Percentiles rank a stretch among this genome's conserved stretches.
phyloP scores from a whole-genome alignment of 164 flowering plant species.

The Piper betle region DNA sequence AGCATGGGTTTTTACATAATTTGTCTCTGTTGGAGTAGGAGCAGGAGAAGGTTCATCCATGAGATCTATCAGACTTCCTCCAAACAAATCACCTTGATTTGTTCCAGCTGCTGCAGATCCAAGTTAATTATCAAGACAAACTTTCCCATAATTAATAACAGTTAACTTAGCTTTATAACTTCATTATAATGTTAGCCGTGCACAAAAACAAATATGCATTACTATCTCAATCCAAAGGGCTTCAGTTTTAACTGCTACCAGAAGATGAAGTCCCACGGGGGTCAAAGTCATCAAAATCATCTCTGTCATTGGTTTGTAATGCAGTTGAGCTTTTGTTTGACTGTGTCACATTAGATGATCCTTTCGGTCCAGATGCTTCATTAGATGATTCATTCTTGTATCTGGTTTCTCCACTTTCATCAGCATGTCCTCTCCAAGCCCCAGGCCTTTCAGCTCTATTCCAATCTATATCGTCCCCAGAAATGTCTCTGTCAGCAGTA shows the following conservation, averaged over 20 bases:
- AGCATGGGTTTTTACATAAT: constrained; percentile 14
- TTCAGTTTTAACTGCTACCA: constrained; percentile 48
- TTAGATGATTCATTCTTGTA: constrained; percentile 25
- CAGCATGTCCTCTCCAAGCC: constrained; percentile 21
- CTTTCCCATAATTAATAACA: neutral
- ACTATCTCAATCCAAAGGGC: neutral
- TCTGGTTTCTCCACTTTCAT: constrained; percentile 17
- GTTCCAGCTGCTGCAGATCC: constrained; percentile 30
- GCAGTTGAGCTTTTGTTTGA: constrained; percentile 14
- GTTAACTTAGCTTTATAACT: no score
- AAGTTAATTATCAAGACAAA: constrained; percentile 16
- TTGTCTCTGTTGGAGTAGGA: constrained; percentile 27
- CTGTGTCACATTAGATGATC: neutral
- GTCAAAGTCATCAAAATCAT: constrained; percentile 92
- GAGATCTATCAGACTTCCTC: constrained; percentile 29
- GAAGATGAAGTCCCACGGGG: constrained; percentile 73
- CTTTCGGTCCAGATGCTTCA: neutral
- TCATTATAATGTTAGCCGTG: no score
- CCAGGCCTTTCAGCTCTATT: constrained; percentile 28
- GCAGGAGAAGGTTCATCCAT: constrained; percentile 64
- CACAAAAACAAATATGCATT: neutral
- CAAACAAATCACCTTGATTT: constrained; percentile 48
- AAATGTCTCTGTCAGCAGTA: constrained; percentile 27
- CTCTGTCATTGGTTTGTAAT: constrained; percentile 37
- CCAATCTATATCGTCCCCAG: constrained; percentile 22